These are phyloP conservation scores for Hibiscus mutabilis DNA, from an alignment of 345 rosid species.

Conservation along the genomic window DNA sequence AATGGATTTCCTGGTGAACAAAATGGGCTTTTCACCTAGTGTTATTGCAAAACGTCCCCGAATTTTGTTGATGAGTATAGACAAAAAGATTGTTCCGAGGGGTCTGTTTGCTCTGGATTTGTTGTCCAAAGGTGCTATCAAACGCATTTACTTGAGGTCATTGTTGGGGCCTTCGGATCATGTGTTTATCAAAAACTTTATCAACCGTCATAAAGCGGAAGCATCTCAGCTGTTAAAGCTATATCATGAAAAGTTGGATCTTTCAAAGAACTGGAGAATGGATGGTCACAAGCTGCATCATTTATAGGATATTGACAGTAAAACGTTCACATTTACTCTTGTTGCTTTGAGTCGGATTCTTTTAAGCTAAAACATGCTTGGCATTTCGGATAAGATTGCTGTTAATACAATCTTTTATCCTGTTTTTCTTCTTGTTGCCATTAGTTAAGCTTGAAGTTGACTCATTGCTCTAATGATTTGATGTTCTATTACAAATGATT, in stretches of 20 bases:
- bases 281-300: neutral
- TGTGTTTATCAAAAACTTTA: neutral
- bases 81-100: neutral
- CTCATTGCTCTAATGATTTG: neutral
- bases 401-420: neutral
- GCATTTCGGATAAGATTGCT: too few species aligned
- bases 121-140: neutral
- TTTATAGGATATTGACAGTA: neutral
- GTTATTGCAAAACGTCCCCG: neutral
- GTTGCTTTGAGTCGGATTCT: neutral
- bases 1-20: conserved; percentile 15
- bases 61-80: neutral
- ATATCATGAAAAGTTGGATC: neutral
- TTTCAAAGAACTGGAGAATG: neutral
- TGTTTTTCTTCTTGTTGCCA: neutral
- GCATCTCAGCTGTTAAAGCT: neutral
- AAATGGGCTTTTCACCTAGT: neutral
- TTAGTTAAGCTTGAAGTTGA: neutral
- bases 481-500: neutral
- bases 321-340: neutral
- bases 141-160: neutral
- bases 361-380: neutral
- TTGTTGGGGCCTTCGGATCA: neutral
- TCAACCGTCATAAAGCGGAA: neutral
- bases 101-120: neutral